Evolutionary conservation across 805 yeast genomes (phyloP).

Genomic region (Blastobotrys muscicola): DNA sequence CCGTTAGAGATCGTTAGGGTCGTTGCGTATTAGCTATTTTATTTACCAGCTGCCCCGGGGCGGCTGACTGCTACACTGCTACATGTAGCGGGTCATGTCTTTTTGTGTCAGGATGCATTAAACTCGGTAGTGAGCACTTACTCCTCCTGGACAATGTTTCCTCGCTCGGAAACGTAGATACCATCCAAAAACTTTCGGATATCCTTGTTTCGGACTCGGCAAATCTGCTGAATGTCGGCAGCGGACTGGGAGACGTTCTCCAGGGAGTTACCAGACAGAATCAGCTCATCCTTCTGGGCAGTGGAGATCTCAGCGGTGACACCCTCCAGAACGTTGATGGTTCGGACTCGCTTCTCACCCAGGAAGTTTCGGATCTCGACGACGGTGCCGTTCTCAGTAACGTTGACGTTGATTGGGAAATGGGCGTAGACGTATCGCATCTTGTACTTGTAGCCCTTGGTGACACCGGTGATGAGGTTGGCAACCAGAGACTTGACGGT

Average conservation of each 20-base stretch:
- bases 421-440: slow-evolving; percentile 99
- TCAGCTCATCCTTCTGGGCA: slow-evolving; percentile 87
- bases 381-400: slow-evolving; percentile 64
- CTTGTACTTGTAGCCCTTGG: slow-evolving; percentile 98
- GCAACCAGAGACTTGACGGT: slow-evolving; percentile 92
- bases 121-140: neutral
- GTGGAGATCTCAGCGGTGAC: slow-evolving; percentile 75
- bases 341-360: slow-evolving; percentile 98
- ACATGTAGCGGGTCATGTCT: too few relatives aligned
- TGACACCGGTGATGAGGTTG: slow-evolving; percentile 97
- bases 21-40: too few relatives aligned
- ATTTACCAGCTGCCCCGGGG: too few relatives aligned
- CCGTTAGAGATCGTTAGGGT: too few relatives aligned
- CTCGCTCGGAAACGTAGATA: slow-evolving; percentile 97
- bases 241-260: slow-evolving; percentile 97
- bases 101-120: too few relatives aligned
- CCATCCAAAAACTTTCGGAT: slow-evolving; percentile 99
- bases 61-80: too few relatives aligned
- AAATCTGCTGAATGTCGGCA: slow-evolving; percentile 96
- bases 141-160: slow-evolving; percentile 65
- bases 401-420: slow-evolving; percentile 99
- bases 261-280: slow-evolving; percentile 88
- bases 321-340: slow-evolving; percentile 79
- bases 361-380: slow-evolving; percentile 99
- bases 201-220: slow-evolving; percentile 99